Conservation (phyloP, 2,329 filamentous ascomycete genomes). For the Pseudogymnoascus sp. region DNA sequence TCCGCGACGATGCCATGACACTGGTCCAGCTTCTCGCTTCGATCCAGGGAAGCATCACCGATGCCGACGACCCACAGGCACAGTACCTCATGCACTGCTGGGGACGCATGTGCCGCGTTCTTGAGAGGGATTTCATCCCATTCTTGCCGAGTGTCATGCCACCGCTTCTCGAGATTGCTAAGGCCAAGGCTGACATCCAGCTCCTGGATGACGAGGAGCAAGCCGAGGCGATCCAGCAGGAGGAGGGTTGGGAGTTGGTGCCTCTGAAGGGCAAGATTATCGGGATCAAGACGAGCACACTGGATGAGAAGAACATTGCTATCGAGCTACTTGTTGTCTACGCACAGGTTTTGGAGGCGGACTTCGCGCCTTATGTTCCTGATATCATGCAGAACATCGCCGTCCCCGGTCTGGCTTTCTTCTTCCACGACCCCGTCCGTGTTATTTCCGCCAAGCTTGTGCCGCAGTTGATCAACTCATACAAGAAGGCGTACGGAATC, state of each 20-base stretch:
- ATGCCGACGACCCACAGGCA: conserved; percentile 89
- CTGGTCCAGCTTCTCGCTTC: conserved; percentile 80
- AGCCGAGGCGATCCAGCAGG: conserved; percentile 83
- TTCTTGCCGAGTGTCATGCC: conserved; percentile 93
- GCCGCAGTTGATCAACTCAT: conserved; percentile 84
- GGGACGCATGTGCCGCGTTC: conserved; percentile 95
- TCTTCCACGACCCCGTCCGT: conserved; percentile 96
- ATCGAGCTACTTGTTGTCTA: conserved; percentile 97
- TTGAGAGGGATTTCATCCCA: conserved; percentile 82
- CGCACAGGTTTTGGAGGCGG: conserved; percentile 85
- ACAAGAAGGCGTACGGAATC: conserved; percentile 82
- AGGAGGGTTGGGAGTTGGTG: conserved; percentile 96
- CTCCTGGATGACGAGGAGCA: conserved; percentile 92
- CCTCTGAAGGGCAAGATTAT: conserved; percentile 97
- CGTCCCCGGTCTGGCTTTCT: conserved; percentile 87
- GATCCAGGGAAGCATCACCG: conserved; percentile 79
- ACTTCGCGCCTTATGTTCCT: conserved; percentile 84
- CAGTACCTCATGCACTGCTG: conserved; percentile 98
- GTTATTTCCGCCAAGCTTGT: conserved; percentile 93
- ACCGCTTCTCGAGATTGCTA: conserved; percentile 79
- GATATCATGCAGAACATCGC: conserved; percentile 97
- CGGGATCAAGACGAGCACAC: conserved; percentile 90
- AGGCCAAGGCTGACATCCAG: conserved; percentile 95
- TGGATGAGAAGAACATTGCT: conserved; percentile 99
- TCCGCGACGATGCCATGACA: conserved; percentile 78